Evolutionary conservation across 164 flowering plant species (phyloP), one percentile per base, ranked within the genome.

Genomic region (Berberis vulgaris): DNA sequence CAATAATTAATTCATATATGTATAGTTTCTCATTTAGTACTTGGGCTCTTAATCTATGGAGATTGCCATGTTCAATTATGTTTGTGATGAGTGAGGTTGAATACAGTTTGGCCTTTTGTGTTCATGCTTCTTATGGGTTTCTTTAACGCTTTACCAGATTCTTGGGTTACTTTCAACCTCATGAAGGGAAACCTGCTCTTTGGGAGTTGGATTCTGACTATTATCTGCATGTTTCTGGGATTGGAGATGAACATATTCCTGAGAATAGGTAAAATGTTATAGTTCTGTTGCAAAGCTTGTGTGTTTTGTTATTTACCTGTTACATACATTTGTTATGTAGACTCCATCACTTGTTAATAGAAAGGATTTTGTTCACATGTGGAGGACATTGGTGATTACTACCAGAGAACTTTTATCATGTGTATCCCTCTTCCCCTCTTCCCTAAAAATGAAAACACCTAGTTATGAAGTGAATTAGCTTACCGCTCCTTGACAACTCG

Each of bases 161-260:
- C 66, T 77, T 94, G 81, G 99, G 99, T 69, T 89, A 91, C 78
- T 94, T 94, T 67, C 80, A 87, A 73, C 97, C 99, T 59, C 88
- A 83, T 69, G 99, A 94, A 76, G 97, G 97, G 68, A 91, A 87
- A 69, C 86, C 99, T 74, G 96, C 99, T 60, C 83, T 94, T 3
- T 94, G 97, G 99, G 99, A 94, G 70, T 76, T 94, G 79, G 97
- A 94, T 74, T 87, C 96, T 59, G 97, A 94, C 76, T 94, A 94
- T 65, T 89, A 94, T 80, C 97, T 94, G 71, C 98, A 94, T 73
- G 93, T 91, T 10, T 84, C 86, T 57, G 98, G 95, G 58, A 77
- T 79, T 66, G 91, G 88, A 62, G 99, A 94, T 73, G 93, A 87
- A 57, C 66, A 80, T 45, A 67, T 82, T 68, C 82, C 81, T 3